Percentiles rank a stretch among this genome's conserved stretches.
These are phyloP conservation scores for Actinomortierella ambigua DNA, from an alignment of 371 early-diverging fungal genomes.

Conservation along the genomic window DNA sequence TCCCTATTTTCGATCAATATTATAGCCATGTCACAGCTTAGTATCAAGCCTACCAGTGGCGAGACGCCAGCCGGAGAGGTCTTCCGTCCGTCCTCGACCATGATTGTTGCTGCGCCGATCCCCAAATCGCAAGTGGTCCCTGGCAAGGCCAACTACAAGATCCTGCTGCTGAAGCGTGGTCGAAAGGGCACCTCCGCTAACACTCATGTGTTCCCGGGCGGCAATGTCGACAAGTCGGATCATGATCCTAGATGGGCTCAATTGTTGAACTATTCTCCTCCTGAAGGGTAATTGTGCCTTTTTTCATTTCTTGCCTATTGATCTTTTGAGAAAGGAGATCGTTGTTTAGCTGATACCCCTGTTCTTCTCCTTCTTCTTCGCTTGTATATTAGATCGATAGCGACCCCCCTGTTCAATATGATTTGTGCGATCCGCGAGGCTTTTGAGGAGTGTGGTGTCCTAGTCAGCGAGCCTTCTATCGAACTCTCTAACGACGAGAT, in stretches of 20 bases:
- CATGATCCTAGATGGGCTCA: conserved; percentile 49
- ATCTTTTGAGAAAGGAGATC: too few species aligned
- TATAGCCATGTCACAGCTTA: too few species aligned
- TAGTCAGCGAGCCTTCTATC: conserved; percentile 56
- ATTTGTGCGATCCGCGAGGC: conserved; percentile 85
- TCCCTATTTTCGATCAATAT: too few species aligned
- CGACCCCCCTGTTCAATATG: conserved; percentile 42
- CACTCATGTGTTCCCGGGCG: conserved; percentile 67
- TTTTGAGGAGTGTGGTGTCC: conserved; percentile 81
- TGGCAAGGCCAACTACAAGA: conserved; percentile 53
- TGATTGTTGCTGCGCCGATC: conserved; percentile 59
- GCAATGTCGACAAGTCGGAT: conserved; percentile 65
- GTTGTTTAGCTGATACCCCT: not conserved
- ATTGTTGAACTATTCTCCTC: conserved; percentile 18
- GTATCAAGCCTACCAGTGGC: too few species aligned
- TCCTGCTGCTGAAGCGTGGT: conserved; percentile 66
- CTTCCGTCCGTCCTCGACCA: too few species aligned
- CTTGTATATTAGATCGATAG: conserved; percentile 4
- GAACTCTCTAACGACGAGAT: conserved; percentile 39
- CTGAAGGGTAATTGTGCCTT: conserved; percentile 3
- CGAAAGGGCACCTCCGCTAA: conserved; percentile 59
- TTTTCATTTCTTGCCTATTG: too few species aligned
- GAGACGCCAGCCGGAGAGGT: too few species aligned
- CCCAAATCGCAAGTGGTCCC: conserved; percentile 28
- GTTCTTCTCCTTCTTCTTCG: not conserved